phyloP scores from a whole-genome alignment of 2,329 filamentous ascomycete genomes.

The Pseudogymnoascus sp. region DNA sequence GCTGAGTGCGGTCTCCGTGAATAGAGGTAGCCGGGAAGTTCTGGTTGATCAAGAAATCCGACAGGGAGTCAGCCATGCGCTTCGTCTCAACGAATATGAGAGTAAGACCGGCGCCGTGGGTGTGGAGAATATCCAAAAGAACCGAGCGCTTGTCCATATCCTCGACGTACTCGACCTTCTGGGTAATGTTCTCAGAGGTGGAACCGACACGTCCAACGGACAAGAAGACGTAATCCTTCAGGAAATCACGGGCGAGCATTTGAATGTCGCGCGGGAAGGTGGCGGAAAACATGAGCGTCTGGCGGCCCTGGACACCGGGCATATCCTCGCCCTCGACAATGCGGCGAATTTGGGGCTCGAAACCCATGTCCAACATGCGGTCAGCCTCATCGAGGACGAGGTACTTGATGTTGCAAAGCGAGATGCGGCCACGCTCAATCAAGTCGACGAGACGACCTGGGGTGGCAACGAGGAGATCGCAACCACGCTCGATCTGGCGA shows the following conservation, averaged over 20 bases:
- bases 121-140: constrained; percentile 93
- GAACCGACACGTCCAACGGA: constrained; percentile 98
- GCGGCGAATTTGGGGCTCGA: constrained; percentile 97
- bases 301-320: constrained; percentile 72
- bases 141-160: constrained; percentile 97
- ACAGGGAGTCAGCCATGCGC: constrained; percentile 96
- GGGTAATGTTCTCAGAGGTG: constrained; percentile 99
- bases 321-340: constrained; percentile 99
- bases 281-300: constrained; percentile 99
- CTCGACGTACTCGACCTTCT: constrained; percentile 97
- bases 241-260: constrained; percentile 96
- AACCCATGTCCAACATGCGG: constrained; percentile 99
- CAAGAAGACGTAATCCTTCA: constrained; percentile 98
- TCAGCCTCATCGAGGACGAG: constrained; percentile 97
- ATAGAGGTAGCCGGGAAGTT: constrained; percentile 97
- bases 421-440: constrained; percentile 97
- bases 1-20: constrained; percentile 96
- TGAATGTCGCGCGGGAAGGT: constrained; percentile 99
- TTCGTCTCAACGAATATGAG: constrained; percentile 99
- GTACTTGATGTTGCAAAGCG: constrained; percentile 97
- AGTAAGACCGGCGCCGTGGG: constrained; percentile 78
- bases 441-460: constrained; percentile 95
- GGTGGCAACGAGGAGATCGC: constrained; percentile 92
- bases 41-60: constrained; percentile 97
- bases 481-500: constrained; percentile 90